phyloP scores from a whole-genome alignment of 176 grass and related monocot genomes.

The Tillandsia leiboldiana region DNA sequence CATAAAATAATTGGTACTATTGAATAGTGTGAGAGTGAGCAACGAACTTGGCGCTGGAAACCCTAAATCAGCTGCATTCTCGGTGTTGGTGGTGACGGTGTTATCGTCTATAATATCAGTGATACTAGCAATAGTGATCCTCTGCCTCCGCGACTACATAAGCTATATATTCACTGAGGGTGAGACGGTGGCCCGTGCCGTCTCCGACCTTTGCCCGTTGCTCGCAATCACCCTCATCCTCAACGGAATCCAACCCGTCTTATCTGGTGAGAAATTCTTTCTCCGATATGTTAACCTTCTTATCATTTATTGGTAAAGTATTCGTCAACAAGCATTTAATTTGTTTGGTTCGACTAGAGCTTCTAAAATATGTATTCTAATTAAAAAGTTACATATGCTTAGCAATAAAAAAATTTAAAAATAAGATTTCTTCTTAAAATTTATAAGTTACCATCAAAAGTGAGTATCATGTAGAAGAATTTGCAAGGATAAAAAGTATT shows the following conservation, averaged over 20 bases:
- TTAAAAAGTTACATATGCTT: too few relatives aligned
- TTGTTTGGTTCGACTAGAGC: too few relatives aligned
- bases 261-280: conserved; percentile 33
- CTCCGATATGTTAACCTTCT: background rate
- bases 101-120: conserved; percentile 26
- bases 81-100: conserved; percentile 28
- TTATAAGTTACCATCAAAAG: too few relatives aligned
- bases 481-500: too few relatives aligned
- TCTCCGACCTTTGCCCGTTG: conserved; percentile 48
- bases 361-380: too few relatives aligned
- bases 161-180: conserved; percentile 58
- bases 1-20: too few relatives aligned
- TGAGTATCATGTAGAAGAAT: too few relatives aligned
- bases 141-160: conserved; percentile 27
- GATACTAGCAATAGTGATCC: conserved; percentile 17
- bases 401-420: too few relatives aligned
- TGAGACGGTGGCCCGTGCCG: conserved; percentile 28
- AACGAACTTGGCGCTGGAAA: conserved; percentile 44
- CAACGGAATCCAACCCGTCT: conserved; percentile 52
- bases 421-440: too few relatives aligned
- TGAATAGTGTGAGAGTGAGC: conserved; percentile 39
- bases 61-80: conserved; percentile 38
- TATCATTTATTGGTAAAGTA: background rate
- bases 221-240: conserved; percentile 45
- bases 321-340: background rate